These are phyloP conservation scores for Candida anutae DNA, from an alignment of 1,139 yeast genomes.

Conservation along the genomic window DNA sequence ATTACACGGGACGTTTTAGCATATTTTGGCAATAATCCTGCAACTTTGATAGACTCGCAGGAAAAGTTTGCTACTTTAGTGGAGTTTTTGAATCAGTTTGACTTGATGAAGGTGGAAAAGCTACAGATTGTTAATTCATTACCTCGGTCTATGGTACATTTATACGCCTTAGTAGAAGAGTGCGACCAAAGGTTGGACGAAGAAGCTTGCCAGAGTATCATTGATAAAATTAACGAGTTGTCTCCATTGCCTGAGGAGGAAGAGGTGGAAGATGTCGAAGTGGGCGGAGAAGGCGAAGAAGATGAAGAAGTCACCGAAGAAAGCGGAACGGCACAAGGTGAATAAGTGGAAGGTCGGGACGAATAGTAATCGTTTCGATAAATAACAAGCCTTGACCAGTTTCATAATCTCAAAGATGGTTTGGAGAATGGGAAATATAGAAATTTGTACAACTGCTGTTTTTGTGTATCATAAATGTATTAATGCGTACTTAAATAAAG, in stretches of 20 bases:
- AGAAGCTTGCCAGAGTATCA: constrained; percentile 48
- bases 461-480: not conserved
- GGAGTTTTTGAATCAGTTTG: constrained; percentile 41
- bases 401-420: too few relatives aligned
- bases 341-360: too few relatives aligned
- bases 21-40: constrained; percentile 40
- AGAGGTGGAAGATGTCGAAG: constrained; percentile 13
- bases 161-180: constrained; percentile 80
- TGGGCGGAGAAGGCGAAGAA: constrained; percentile 8
- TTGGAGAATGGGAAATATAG: too few relatives aligned
- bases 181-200: constrained; percentile 77
- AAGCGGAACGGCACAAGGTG: not conserved
- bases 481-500: constrained; percentile 3
- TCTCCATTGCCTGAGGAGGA: constrained; percentile 33
- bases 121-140: constrained; percentile 75
- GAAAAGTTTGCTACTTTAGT: constrained; percentile 50
- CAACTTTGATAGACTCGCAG: constrained; percentile 31
- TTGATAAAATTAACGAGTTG: constrained; percentile 40
- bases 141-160: constrained; percentile 71
- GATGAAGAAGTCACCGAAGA: constrained; percentile 5
- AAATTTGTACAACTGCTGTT: too few relatives aligned
- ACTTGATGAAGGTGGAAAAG: constrained; percentile 74
- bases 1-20: constrained; percentile 57
- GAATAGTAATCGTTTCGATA: too few relatives aligned
- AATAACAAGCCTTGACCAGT: too few relatives aligned